A percentile compares a stretch with the other conserved stretches of the same genome.
phyloP scores from a whole-genome alignment of 371 early-diverging fungal species.

The Dichotomocladium elegans region DNA sequence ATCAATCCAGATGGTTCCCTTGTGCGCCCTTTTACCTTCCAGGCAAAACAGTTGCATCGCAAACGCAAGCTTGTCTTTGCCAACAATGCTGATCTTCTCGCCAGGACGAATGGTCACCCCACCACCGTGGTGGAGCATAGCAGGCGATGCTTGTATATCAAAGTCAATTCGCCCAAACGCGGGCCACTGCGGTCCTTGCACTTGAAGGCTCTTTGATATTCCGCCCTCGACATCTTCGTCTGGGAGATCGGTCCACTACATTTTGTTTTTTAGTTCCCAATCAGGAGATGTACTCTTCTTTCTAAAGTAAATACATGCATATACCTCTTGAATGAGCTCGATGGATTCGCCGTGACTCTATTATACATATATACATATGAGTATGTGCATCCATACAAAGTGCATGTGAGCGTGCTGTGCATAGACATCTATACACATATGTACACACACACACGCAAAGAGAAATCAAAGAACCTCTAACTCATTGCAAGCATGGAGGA shows the following conservation, averaged over 20 bases:
- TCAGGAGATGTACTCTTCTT: no score
- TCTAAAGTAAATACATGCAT: no score
- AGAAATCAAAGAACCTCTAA: slow-evolving; percentile 53
- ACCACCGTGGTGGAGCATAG: not conserved
- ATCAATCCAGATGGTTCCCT: slow-evolving; percentile 64
- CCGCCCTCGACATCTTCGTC: no score
- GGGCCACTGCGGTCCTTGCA: not conserved
- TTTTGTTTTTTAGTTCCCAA: no score
- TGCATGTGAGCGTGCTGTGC: no score
- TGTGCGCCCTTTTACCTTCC: slow-evolving; percentile 65
- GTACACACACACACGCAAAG: slow-evolving; percentile 57
- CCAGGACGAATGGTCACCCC: slow-evolving; percentile 59
- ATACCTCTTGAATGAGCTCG: not conserved
- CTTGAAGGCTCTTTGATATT: no score
- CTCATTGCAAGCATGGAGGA: slow-evolving; percentile 57
- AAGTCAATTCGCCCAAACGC: not conserved
- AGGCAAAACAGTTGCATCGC: slow-evolving; percentile 89
- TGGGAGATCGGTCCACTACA: no score
- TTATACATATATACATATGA: not conserved
- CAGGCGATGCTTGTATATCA: not conserved
- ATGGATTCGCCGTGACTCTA: not conserved
- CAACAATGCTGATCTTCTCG: slow-evolving; percentile 87
- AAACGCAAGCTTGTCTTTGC: slow-evolving; percentile 87
- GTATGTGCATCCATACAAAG: no score
- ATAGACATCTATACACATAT: no score